Conservation (phyloP, 2,329 filamentous ascomycete genomes). For the Fusarium algeriense region DNA sequence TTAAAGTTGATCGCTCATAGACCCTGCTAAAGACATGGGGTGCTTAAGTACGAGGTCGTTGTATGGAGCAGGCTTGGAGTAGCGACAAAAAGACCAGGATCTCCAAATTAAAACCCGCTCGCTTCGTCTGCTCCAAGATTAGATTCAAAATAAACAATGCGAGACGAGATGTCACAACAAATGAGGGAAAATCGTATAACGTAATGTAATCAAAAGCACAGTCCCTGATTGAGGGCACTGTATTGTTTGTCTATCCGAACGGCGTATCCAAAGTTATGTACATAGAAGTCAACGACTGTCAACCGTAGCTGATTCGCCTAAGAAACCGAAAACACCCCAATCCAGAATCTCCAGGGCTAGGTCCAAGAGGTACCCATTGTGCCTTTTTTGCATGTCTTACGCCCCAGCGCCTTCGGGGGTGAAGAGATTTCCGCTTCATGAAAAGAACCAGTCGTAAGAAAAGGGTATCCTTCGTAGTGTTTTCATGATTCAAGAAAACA, state of each 20-base stretch:
- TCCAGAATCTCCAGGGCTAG: conserved; percentile 36
- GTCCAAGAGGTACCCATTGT: conserved; percentile 2
- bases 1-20: conserved; percentile 13
- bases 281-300: conserved; percentile 40
- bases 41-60: not conserved
- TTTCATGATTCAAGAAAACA: conserved; percentile 23
- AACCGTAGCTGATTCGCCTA: conserved; percentile 37
- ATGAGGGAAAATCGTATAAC: not conserved
- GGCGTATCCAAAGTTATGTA: conserved; percentile 38
- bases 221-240: conserved; percentile 17
- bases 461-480: conserved; percentile 29
- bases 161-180: conserved; percentile 9
- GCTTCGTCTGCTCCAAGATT: conserved; percentile 24
- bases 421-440: conserved; percentile 43
- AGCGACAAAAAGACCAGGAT: conserved; percentile 3
- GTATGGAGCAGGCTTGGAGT: not conserved
- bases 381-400: conserved; percentile 26
- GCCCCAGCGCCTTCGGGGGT: conserved; percentile 37
- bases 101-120: conserved; percentile 14
- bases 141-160: conserved; percentile 18
- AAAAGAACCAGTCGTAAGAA: conserved; percentile 42
- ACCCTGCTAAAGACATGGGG: not conserved
- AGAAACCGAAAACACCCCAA: conserved; percentile 45
- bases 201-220: conserved; percentile 12
- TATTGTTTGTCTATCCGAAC: conserved; percentile 34